Evolutionary conservation across 306 rosid species (phyloP).

Genomic region (Gleditsia sinensis): DNA sequence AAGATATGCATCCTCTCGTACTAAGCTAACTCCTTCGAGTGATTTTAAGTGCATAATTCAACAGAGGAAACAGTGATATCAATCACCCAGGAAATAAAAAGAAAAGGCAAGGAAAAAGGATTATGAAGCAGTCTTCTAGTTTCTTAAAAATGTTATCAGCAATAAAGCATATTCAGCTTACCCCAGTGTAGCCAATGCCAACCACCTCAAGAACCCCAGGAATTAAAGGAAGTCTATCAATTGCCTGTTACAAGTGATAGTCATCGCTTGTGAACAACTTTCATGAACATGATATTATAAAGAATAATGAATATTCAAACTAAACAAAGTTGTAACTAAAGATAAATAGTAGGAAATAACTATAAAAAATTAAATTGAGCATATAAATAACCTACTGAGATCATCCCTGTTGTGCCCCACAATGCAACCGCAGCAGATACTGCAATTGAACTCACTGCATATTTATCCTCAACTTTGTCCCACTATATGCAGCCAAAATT

Average conservation of each 20-base stretch:
- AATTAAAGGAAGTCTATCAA: slow-evolving; percentile 90
- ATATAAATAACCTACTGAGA: slow-evolving; percentile 60
- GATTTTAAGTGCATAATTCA: not conserved
- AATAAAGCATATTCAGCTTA: slow-evolving; percentile 39
- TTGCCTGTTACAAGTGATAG: slow-evolving; percentile 61
- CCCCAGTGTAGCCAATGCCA: slow-evolving; percentile 93
- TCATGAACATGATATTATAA: too few species aligned
- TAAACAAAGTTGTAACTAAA: not conserved
- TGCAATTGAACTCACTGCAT: slow-evolving; percentile 79
- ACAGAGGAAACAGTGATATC: not conserved
- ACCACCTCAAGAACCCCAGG: slow-evolving; percentile 88
- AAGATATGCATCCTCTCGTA: too few species aligned
- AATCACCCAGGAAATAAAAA: not conserved
- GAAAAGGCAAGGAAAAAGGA: not conserved
- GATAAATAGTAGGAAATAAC: not conserved
- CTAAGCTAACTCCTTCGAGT: too few species aligned
- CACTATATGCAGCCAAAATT: slow-evolving; percentile 59
- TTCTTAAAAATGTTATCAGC: not conserved
- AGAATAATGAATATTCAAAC: not conserved
- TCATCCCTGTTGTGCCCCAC: slow-evolving; percentile 73
- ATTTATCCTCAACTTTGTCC: slow-evolving; percentile 95
- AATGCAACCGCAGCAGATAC: slow-evolving; percentile 63
- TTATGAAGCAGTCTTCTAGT: not conserved
- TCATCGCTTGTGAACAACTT: too few species aligned
- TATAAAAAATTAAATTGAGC: not conserved